Percentiles rank a stretch among this genome's conserved stretches.
Evolutionary conservation across 352 stramenopile genomes (phyloP).

Genomic region (Phytopythium chamaehyphon): DNA sequence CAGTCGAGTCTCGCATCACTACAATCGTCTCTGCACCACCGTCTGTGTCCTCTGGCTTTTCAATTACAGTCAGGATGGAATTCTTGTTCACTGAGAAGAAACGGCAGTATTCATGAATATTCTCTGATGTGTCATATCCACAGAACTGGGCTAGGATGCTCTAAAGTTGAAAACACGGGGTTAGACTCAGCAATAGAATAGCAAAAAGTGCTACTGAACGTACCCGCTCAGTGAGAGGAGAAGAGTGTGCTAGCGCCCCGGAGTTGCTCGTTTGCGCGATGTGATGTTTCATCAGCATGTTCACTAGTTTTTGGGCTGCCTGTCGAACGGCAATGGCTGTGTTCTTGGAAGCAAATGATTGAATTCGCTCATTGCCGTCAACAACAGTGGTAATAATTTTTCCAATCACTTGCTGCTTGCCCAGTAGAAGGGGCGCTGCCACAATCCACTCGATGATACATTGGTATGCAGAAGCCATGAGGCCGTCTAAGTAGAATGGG

Average conservation of each 20-base stretch:
- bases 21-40: conserved; percentile 56
- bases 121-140: conserved; percentile 28
- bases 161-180: conserved; percentile 19
- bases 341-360: conserved; percentile 51
- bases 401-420: conserved; percentile 65
- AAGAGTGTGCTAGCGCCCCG: conserved; percentile 38
- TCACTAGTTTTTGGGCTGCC: conserved; percentile 74
- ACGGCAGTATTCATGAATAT: conserved; percentile 52
- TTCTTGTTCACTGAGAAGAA: conserved; percentile 85
- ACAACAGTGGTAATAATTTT: conserved; percentile 84
- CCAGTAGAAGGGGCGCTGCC: conserved; percentile 61
- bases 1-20: conserved; percentile 74
- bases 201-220: not conserved
- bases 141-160: conserved; percentile 55
- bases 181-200: not conserved
- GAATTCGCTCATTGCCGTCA: conserved; percentile 67
- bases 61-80: conserved; percentile 74
- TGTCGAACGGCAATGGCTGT: conserved; percentile 56
- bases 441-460: conserved; percentile 87
- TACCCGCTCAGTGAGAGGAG: conserved; percentile 62
- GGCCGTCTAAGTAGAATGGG: conserved; percentile 78
- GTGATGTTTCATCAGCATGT: conserved; percentile 88
- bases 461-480: conserved; percentile 75
- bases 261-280: conserved; percentile 51
- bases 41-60: conserved; percentile 49